A percentile compares a stretch with the other conserved stretches of the same genome.
phyloP scores from a whole-genome alignment of 2,329 filamentous ascomycete species.

The Botryosphaeria dothidea region DNA sequence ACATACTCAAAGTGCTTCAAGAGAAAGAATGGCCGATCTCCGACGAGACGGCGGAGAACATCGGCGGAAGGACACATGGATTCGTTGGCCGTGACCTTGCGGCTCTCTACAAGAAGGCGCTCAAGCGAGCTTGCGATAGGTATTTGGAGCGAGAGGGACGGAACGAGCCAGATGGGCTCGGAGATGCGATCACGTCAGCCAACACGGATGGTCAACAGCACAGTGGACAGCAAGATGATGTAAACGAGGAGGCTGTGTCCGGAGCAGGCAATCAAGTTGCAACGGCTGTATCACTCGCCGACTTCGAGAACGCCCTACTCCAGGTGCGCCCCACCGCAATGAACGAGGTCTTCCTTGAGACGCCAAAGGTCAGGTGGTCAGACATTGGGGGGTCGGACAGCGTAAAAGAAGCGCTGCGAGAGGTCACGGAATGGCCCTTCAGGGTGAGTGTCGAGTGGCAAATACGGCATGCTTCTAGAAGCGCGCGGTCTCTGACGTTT shows the following conservation, averaged over 20 bases:
- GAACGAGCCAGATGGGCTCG: neutral
- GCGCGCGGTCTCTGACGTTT: neutral
- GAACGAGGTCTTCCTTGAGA: constrained; percentile 85
- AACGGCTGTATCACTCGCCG: constrained; percentile 35
- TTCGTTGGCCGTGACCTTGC: constrained; percentile 78
- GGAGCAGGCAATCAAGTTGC: constrained; percentile 22
- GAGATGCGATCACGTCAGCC: neutral
- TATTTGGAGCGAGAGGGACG: neutral
- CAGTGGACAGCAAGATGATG: neutral
- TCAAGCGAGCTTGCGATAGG: constrained; percentile 11
- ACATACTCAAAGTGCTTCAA: constrained; percentile 62
- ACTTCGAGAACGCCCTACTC: constrained; percentile 67
- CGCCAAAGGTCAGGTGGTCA: constrained; percentile 79
- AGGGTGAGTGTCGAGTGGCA: constrained; percentile 43
- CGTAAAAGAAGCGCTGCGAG: constrained; percentile 64
- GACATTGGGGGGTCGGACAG: constrained; percentile 84
- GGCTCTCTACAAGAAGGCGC: constrained; percentile 47
- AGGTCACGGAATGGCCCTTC: constrained; percentile 60
- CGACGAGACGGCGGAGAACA: constrained; percentile 56
- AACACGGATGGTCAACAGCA: neutral
- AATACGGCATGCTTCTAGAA: constrained; percentile 21
- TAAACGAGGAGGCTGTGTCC: neutral
- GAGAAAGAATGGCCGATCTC: constrained; percentile 27
- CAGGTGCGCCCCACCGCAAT: constrained; percentile 80
- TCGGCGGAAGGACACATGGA: constrained; percentile 80